phyloP scores from a whole-genome alignment of 176 grass and related monocot species.

The Oryza rufipogon region DNA sequence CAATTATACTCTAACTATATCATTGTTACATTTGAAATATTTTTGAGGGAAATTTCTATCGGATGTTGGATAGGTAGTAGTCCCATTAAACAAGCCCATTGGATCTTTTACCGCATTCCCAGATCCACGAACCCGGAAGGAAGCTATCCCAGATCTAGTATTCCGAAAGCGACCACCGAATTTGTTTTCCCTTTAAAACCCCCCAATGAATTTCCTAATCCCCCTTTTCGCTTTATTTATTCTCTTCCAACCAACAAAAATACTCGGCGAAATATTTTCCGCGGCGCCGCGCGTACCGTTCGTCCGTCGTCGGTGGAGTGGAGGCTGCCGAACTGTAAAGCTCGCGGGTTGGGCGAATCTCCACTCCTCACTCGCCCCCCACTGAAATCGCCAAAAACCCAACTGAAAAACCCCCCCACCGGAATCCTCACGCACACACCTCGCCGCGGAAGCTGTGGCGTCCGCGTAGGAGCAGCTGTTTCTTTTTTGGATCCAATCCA shows the following conservation, averaged over 20 bases:
- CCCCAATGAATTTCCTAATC: too few relatives aligned
- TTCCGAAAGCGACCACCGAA: not conserved
- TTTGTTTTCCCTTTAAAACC: not conserved
- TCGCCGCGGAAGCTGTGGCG: conserved; percentile 18
- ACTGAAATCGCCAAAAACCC: conserved; percentile 19
- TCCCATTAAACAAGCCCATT: not conserved
- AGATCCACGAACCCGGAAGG: conserved; percentile 7
- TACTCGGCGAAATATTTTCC: not conserved
- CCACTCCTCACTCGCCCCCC: conserved; percentile 23
- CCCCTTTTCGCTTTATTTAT: conserved; percentile 40
- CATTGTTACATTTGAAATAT: too few relatives aligned
- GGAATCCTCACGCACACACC: not conserved
- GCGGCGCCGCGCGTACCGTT: not conserved
- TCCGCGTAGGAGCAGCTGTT: conserved; percentile 5
- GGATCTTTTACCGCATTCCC: not conserved
- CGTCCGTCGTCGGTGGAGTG: conserved; percentile 40
- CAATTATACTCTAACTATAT: too few relatives aligned
- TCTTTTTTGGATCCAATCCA: conserved; percentile 10
- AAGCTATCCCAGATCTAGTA: conserved; percentile 21
- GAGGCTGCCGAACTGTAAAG: conserved; percentile 11
- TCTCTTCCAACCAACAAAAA: conserved; percentile 23
- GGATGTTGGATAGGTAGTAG: too few relatives aligned
- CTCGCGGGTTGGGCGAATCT: conserved; percentile 32
- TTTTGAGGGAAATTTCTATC: too few relatives aligned
- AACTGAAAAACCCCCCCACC: conserved; percentile 24